phyloP scores from a whole-genome alignment of 2,329 filamentous ascomycete species.

The Trichophyton verrucosum region DNA sequence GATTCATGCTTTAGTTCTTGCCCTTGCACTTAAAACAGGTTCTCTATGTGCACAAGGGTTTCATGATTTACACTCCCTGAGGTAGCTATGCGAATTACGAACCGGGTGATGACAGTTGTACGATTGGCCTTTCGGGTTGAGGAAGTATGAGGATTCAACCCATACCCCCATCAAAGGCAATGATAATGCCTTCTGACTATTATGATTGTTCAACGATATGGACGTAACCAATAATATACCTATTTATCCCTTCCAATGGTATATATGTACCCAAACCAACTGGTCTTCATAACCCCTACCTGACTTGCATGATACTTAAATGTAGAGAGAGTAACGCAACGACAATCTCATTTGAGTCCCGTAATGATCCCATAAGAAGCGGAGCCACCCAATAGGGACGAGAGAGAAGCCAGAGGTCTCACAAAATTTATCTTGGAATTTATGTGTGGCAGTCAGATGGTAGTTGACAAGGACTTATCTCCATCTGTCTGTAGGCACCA shows the following conservation, averaged over 20 bases:
- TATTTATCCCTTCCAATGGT: not conserved
- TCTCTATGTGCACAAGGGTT: not conserved
- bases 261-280: not conserved
- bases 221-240: not conserved
- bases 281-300: not conserved
- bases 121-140: not conserved
- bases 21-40: slow-evolving; percentile 26
- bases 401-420: slow-evolving; percentile 14
- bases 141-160: not conserved
- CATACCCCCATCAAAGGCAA: not conserved
- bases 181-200: not conserved
- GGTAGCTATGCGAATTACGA: not conserved
- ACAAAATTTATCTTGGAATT: slow-evolving; percentile 14
- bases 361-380: not conserved
- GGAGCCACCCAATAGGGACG: not conserved
- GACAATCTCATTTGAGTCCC: slow-evolving; percentile 12
- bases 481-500: not conserved
- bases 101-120: not conserved
- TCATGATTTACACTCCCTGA: not conserved
- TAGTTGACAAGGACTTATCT: not conserved
- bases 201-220: not conserved
- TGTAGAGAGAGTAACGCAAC: slow-evolving; percentile 21
- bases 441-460: not conserved
- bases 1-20: slow-evolving; percentile 38
- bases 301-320: not conserved